phyloP scores from a whole-genome alignment of 305 asterid species.

The Withania somnifera region DNA sequence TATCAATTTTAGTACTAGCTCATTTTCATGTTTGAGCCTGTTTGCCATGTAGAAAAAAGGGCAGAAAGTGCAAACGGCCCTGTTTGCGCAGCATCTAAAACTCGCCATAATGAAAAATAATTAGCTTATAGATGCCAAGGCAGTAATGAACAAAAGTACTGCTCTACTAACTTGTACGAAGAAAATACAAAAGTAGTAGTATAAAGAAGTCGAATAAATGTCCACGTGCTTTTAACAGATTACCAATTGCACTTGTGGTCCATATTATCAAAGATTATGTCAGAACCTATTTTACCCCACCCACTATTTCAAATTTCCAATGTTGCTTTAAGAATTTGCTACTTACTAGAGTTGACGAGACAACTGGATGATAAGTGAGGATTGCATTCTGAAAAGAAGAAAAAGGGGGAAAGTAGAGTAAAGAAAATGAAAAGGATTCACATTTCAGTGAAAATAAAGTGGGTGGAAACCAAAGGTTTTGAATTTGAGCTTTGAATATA shows the following conservation, averaged over 20 bases:
- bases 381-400: neutral
- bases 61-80: neutral
- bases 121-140: neutral
- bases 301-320: neutral
- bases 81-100: neutral
- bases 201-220: neutral
- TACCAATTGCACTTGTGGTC: neutral
- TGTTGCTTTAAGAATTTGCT: neutral
- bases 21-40: neutral
- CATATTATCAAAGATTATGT: neutral
- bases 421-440: neutral
- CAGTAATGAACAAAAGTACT: neutral
- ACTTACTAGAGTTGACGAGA: neutral
- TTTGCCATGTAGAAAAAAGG: too few relatives aligned
- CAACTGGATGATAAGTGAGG: neutral
- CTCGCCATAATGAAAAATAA: neutral
- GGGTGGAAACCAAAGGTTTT: too few relatives aligned
- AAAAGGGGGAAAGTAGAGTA: neutral
- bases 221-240: neutral
- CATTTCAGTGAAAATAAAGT: neutral
- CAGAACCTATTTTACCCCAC: neutral
- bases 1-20: neutral
- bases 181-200: neutral
- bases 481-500: neutral
- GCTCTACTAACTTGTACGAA: neutral